Evolutionary conservation across 2,329 filamentous ascomycete genomes (phyloP).

Genomic region (Cladosporium sp.): DNA sequence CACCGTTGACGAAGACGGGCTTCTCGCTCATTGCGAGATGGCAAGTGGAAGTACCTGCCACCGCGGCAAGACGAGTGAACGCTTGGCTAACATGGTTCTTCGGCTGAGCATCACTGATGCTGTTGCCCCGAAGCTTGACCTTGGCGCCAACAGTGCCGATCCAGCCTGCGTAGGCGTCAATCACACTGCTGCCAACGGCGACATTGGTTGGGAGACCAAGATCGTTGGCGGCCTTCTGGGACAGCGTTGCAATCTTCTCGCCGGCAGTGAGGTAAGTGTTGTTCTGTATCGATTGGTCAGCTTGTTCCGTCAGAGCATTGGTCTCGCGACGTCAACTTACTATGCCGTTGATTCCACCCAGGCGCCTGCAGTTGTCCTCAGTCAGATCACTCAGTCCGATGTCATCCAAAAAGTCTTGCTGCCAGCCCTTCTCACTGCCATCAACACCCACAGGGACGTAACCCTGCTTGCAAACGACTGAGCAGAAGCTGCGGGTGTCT

Average conservation of each 20-base stretch:
- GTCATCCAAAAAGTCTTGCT: conserved; percentile 82
- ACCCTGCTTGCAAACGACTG: conserved; percentile 94
- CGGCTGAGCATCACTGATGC: conserved; percentile 55
- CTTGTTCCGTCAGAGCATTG: conserved; percentile 1
- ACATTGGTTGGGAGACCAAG: conserved; percentile 83
- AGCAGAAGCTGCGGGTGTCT: conserved; percentile 90
- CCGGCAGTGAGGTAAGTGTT: conserved; percentile 87
- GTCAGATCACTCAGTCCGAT: conserved; percentile 74
- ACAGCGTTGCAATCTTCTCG: conserved; percentile 80
- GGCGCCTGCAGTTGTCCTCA: conserved; percentile 82
- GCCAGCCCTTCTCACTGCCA: conserved; percentile 96
- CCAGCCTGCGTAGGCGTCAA: conserved; percentile 98
- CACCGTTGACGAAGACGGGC: conserved; percentile 87
- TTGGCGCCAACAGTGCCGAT: conserved; percentile 98
- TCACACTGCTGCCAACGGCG: conserved; percentile 91
- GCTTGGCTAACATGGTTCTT: conserved; percentile 88
- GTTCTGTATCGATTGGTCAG: conserved; percentile 59
- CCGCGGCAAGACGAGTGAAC: conserved; percentile 85
- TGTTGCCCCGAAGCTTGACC: conserved; percentile 59
- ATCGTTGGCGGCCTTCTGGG: conserved; percentile 74
- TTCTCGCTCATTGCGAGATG: conserved; percentile 93
- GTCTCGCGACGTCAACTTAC: conserved; percentile 48
- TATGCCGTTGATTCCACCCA: conserved; percentile 92
- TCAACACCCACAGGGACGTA: conserved; percentile 96
- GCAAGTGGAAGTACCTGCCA: conserved; percentile 95